These are phyloP conservation scores for Fusarium neocosmosporiellum DNA, from an alignment of 2,329 filamentous ascomycete genomes.

Conservation along the genomic window DNA sequence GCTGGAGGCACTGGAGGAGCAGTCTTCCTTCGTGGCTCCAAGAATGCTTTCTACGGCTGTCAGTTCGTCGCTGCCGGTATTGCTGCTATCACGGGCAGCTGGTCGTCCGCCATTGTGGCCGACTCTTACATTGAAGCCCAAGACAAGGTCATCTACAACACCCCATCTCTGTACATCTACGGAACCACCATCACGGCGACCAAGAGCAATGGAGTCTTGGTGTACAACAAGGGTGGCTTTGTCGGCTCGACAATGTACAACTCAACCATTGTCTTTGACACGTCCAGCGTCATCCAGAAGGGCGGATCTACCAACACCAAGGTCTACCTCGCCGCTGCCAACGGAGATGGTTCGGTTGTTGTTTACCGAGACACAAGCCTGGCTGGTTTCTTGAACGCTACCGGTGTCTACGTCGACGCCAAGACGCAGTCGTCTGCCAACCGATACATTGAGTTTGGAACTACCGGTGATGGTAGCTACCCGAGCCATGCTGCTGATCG, in stretches of 20 bases:
- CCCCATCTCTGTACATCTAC: slow-evolving; percentile 55
- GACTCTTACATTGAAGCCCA: slow-evolving; percentile 58
- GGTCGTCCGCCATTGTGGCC: slow-evolving; percentile 53
- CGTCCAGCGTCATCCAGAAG: slow-evolving; percentile 49
- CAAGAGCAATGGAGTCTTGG: slow-evolving; percentile 41
- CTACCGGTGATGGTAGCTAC: slow-evolving; percentile 55
- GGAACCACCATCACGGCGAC: slow-evolving; percentile 55
- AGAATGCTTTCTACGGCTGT: slow-evolving; percentile 52
- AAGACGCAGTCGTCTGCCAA: slow-evolving; percentile 47
- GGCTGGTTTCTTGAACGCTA: slow-evolving; percentile 50
- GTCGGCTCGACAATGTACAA: slow-evolving; percentile 46
- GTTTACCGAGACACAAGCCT: slow-evolving; percentile 55
- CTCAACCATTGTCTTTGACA: slow-evolving; percentile 56
- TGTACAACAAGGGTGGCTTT: slow-evolving; percentile 53
- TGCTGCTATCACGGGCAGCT: slow-evolving; percentile 40
- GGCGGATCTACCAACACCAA: slow-evolving; percentile 47
- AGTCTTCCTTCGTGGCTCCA: slow-evolving; percentile 18
- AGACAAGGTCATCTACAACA: slow-evolving; percentile 56
- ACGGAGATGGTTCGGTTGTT: slow-evolving; percentile 52
- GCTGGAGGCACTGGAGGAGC: neutral
- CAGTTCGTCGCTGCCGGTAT: slow-evolving; percentile 54
- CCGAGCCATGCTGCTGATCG: slow-evolving; percentile 49
- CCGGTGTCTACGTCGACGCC: slow-evolving; percentile 47
- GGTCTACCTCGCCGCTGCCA: slow-evolving; percentile 56
- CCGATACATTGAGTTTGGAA: slow-evolving; percentile 56